Evolutionary conservation across 2,329 filamentous ascomycete genomes (phyloP), one percentile per base, ranked within the genome.

Genomic region (Iodosphaeria phyllophila): DNA sequence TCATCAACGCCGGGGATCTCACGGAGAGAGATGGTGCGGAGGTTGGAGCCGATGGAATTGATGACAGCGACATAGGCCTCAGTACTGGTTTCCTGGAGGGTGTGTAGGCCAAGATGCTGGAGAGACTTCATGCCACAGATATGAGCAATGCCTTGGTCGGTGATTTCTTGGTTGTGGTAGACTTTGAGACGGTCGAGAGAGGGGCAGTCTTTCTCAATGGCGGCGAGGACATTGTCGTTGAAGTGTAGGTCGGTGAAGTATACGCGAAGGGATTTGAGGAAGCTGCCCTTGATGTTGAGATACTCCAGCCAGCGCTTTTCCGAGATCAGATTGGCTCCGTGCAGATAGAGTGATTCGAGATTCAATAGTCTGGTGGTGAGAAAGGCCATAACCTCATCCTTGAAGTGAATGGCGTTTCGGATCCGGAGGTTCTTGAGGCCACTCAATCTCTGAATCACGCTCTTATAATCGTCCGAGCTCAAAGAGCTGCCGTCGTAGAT

Each of bases 331-430:
- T 92, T 95, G 7, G 80, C 71, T 8, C 82, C 79, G 33, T 89
- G 74, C 1, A 95, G 60, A 33, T 82, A 77, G 21, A 95, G 58
- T 28, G 69, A 61, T 30, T 71, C 64, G n/a, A 93, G 56, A 6
- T 63, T 50, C 24, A 69, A 64, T 24, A 76, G 63, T 23, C 79
- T 76, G 28, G 71, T 70, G 12, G 79, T 56, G 40, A 93, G 64
- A 44, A 86, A 92, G 26, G 80, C 67, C 47, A 93, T 63, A 20
- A 83, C 76, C 19, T 60, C 59, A 39, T 93, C 77, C 48, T 92
- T 92, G 58, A 93, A 75, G 42, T 92, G 84, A 24, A 89, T 78
- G n/a, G 74, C 80, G 39, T 84, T 86, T 24, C 76, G 71, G 8
- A 92, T 54, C 34, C 82, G 76, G 28, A 93, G 58, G 21, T 62